These are phyloP conservation scores for Escallonia herrerae DNA, from an alignment of 129 eudicot genomes.

Conservation along the genomic window DNA sequence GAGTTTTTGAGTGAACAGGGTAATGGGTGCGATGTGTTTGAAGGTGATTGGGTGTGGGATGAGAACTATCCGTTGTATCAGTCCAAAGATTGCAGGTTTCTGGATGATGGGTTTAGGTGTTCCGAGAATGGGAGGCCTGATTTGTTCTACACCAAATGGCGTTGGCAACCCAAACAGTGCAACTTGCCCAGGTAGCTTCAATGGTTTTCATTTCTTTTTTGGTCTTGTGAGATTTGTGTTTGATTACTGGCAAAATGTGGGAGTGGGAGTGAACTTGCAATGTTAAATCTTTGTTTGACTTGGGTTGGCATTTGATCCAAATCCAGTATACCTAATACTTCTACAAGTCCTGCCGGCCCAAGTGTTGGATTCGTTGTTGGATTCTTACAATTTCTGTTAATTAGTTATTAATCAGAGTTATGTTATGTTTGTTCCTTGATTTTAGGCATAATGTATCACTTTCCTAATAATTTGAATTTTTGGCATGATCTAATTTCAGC, in stretches of 20 bases:
- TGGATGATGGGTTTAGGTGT: conserved; percentile 91
- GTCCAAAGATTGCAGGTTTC: conserved; percentile 67
- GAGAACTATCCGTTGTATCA: conserved; percentile 83
- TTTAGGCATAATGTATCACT: too few relatives aligned
- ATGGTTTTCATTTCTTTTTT: neutral
- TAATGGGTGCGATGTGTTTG: conserved; percentile 78
- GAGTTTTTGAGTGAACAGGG: conserved; percentile 61
- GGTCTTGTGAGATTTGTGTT: neutral
- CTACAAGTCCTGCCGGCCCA: too few relatives aligned
- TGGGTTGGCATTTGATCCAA: neutral
- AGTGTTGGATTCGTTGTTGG: too few relatives aligned
- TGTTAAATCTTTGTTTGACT: neutral
- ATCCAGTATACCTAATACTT: neutral
- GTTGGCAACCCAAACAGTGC: conserved; percentile 92
- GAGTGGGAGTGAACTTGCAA: neutral
- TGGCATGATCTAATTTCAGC: too few relatives aligned
- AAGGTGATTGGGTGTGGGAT: conserved; percentile 99
- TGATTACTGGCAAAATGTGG: conserved; percentile 6
- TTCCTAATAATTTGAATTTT: too few relatives aligned
- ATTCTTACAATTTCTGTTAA: too few relatives aligned
- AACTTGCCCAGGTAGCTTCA: conserved; percentile 72
- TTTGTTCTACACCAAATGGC: conserved; percentile 72
- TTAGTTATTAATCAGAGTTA: too few relatives aligned
- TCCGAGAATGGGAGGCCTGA: conserved; percentile 90
- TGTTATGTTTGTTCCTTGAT: too few relatives aligned